Base-by-base conservation (phyloP, 2,329 filamentous ascomycete species). In the Diaporthe aspalathi region DNA sequence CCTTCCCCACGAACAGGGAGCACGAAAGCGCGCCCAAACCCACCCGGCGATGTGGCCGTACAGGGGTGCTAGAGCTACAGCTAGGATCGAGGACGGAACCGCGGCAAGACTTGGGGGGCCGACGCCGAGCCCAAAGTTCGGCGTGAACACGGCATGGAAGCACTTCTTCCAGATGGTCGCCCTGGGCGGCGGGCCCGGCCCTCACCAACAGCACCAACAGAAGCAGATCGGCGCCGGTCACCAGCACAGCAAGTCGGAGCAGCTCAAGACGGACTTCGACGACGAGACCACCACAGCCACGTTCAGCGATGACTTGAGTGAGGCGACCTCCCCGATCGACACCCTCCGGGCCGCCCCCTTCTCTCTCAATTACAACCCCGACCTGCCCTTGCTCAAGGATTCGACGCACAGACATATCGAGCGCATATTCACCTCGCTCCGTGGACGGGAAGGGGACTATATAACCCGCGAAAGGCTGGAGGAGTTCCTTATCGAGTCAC, bases 321-420 rank as follows among this genome's bases (percentile, higher is more conserved):
- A 60, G 56, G 56, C 50, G 6, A 45, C 50, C 14, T 67, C 65
- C 11, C 43, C 69, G 22, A 52, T 60, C 47, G 53, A 67, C 54
- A 43, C 32, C 20, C 67, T 68, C 45, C 70, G 67, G n/a, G 67
- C 35, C 43, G 70, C 49, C 38, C 43, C 50, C 27, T 62, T 70
- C 52, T 29, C 67, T 17, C 57, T 65, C 67, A 38, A 52, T 52
- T 63, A 68, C 69, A 11, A 60, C 12, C 57, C 57, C 49, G 74
- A 76, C 53, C 77, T 82, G 16, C 76, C 85, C 35, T 82, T 85
- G 57, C 78, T 89, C 50, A 88, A 83, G 69, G 82, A 84, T 50
- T 80, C 82, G 32, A 85, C 90, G 71, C 83, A 85, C 73, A 83
- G 81, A 38, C 83, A 86, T 66, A 78, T 91, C 27, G 79, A 83